Conservation (phyloP, 192 early-diverging fungal species). For the Linnemannia hyalina region DNA sequence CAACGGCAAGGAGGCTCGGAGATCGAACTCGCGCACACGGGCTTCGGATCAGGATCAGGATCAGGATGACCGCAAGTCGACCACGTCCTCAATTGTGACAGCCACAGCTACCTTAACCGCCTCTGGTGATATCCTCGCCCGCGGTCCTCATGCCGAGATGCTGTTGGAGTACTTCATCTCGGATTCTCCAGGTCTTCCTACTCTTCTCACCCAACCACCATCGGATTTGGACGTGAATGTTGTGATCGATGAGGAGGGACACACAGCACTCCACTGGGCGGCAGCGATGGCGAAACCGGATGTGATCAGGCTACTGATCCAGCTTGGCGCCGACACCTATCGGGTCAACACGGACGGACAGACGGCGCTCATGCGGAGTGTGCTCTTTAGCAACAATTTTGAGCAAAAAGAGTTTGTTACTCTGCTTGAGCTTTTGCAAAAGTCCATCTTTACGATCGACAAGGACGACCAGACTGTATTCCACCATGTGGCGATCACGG, state of each 20-base stretch:
- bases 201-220: constrained; percentile 65
- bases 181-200: constrained; percentile 63
- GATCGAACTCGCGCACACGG: constrained; percentile 20
- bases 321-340: constrained; percentile 78
- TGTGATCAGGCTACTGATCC: constrained; percentile 80
- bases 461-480: constrained; percentile 86
- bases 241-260: constrained; percentile 95
- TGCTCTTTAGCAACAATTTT: constrained; percentile 90
- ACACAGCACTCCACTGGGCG: constrained; percentile 96
- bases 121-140: neutral
- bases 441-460: constrained; percentile 83
- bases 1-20: constrained; percentile 16
- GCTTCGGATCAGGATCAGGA: constrained; percentile 34
- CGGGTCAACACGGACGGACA: constrained; percentile 88
- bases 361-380: constrained; percentile 91
- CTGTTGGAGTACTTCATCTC: constrained; percentile 56
- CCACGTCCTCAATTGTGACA: constrained; percentile 26
- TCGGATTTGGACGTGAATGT: constrained; percentile 83
- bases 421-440: constrained; percentile 78
- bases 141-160: constrained; percentile 36
- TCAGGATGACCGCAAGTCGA: constrained; percentile 34
- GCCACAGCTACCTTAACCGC: constrained; percentile 13
- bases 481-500: constrained; percentile 88
- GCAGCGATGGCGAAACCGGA: constrained; percentile 87
- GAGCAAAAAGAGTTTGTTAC: constrained; percentile 83